phyloP scores from a whole-genome alignment of 768 basidiomycete genomes.

The Sarcomyxa edulis region DNA sequence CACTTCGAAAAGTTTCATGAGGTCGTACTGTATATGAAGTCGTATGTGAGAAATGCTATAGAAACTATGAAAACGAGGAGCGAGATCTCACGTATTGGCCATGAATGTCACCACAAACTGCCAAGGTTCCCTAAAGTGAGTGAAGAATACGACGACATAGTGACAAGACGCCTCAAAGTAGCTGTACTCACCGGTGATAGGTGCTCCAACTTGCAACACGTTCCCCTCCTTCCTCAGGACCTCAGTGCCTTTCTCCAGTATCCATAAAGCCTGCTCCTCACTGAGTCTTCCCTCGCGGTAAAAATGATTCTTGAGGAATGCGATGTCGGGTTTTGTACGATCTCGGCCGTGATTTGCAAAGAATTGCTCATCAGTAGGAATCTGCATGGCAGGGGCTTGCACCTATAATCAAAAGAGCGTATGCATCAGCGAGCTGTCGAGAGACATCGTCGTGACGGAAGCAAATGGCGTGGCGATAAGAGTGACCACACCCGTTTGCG shows the following conservation, averaged over 20 bases:
- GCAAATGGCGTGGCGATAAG: slow-evolving; percentile 8
- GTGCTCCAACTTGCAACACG: slow-evolving; percentile 91
- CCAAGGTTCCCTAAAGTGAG: no score
- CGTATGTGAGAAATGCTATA: not conserved
- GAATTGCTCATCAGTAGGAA: slow-evolving; percentile 93
- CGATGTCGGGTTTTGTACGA: slow-evolving; percentile 87
- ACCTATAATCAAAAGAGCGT: slow-evolving; percentile 61
- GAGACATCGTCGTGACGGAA: slow-evolving; percentile 1
- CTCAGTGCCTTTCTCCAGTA: slow-evolving; percentile 83
- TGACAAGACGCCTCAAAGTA: no score
- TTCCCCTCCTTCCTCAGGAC: slow-evolving; percentile 83
- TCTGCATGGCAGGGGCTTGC: slow-evolving; percentile 93
- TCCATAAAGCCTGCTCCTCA: slow-evolving; percentile 94
- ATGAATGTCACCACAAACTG: slow-evolving; percentile 96
- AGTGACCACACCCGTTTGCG: no score
- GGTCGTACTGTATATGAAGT: slow-evolving; percentile 65
- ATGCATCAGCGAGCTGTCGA: slow-evolving; percentile 1
- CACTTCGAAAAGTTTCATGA: slow-evolving; percentile 97
- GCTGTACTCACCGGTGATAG: slow-evolving; percentile 77
- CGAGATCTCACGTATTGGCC: slow-evolving; percentile 80
- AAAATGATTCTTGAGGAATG: slow-evolving; percentile 98
- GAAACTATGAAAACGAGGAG: not conserved
- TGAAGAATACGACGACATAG: no score
- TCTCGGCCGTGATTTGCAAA: slow-evolving; percentile 70
- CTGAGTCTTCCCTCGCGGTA: slow-evolving; percentile 92